Base-by-base conservation (phyloP, 441 rosid genomes). In the Adansonia grandidieri region DNA sequence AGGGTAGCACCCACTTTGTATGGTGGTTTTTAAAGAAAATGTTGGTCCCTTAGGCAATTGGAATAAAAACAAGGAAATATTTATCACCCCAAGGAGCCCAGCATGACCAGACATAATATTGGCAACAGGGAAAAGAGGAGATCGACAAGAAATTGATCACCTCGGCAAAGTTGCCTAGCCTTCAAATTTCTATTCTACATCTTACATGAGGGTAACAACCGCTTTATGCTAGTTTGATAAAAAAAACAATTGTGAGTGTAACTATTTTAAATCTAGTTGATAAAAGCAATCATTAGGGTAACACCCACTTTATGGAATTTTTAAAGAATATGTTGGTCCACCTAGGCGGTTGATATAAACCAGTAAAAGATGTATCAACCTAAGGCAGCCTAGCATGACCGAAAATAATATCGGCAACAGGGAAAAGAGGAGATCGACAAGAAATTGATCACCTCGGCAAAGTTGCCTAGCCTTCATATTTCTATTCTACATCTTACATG, bases 101-200 rank as follows among this genome's bases (percentile, higher is more conserved):
- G 19, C 51, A 81, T 45, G 73, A 73, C 87, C 83, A 78, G 19
- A 24, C 54, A 76, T 19, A 70, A 80, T 86, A 32, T 89, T 8
- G 90, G 92, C 90, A 88, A 88, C 92, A 86, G 92, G 92, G 92
- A 88, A 90, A 86, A 82, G 82, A 84, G 88, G 89, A 80, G 83
- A 83, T 82, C 86, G 77, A 84, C 77, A 83, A 51, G 56, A 14
- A 71, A 78, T 58, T 77, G 78, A 89, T 80, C 80, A 82, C 89
- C 89, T 82, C 84, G 88, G 89, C 90, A 87, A 84, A 83, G 90
- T 80, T 82, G 90, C 92, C 85, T 13, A 4, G 15, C 75, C n/a
- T 73, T 74, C 54, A 69, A 17, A 68, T 44, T 74, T 17, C 53
- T 19, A 24, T 24, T 11, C 73, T 48, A 69, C 5, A 48, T 50